Percentiles rank a stretch among this genome's conserved stretches.
Evolutionary conservation across 345 rosid genomes (phyloP).

Genomic region (Sapria himalayana): DNA sequence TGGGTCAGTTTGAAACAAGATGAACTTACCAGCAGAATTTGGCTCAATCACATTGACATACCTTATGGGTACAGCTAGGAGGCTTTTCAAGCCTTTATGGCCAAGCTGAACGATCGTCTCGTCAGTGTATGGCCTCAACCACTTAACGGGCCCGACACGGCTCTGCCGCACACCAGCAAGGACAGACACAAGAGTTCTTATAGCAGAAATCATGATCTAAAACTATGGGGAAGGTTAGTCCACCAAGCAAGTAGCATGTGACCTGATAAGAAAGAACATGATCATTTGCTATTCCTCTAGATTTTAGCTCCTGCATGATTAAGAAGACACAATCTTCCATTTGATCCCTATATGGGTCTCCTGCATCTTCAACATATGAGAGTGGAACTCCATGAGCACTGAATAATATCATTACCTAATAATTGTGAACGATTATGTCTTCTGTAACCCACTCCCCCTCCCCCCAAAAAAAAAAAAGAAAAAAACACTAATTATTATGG

Average conservation of each 20-base stretch:
- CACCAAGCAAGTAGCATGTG: conserved; percentile 4
- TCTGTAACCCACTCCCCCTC: too few relatives aligned
- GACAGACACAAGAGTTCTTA: not conserved
- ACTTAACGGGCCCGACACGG: conserved; percentile 92
- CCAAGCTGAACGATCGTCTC: conserved; percentile 90
- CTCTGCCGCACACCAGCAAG: conserved; percentile 22
- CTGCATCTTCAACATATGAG: conserved; percentile 67
- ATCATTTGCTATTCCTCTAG: conserved; percentile 48
- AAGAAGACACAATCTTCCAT: conserved; percentile 81
- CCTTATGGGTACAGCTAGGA: conserved; percentile 87
- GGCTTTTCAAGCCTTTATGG: conserved; percentile 78
- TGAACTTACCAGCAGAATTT: not conserved
- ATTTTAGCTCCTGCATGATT: conserved; percentile 66
- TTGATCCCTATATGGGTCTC: conserved; percentile 86
- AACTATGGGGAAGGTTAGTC: not conserved
- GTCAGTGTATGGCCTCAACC: conserved; percentile 92
- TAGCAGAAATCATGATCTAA: not conserved
- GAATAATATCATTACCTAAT: conserved; percentile 71
- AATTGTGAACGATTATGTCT: too few relatives aligned
- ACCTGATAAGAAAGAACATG: conserved; percentile 89
- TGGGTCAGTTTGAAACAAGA: not conserved
- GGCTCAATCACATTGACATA: conserved; percentile 8
- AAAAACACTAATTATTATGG: not conserved
- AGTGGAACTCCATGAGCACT: conserved; percentile 97
- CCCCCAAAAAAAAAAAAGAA: conserved; percentile 7